Evolutionary conservation across 2,329 filamentous ascomycete species (phyloP).

Genomic region (Fusarium tjaetaba): DNA sequence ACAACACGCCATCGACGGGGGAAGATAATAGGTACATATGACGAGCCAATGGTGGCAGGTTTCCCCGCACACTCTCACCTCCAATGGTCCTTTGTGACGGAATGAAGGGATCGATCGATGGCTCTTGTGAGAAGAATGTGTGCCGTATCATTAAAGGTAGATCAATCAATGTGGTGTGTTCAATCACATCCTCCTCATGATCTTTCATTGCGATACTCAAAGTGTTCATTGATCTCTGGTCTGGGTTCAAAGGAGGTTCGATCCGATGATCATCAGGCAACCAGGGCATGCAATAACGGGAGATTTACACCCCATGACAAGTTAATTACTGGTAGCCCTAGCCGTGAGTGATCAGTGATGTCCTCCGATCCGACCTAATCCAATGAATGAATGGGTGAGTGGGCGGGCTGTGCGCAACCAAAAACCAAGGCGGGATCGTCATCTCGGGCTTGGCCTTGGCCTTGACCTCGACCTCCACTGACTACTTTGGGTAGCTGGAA

Average conservation of each 20-base stretch:
- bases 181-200: background rate
- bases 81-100: constrained; percentile 17
- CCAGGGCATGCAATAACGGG: constrained; percentile 6
- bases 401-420: background rate
- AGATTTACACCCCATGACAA: constrained; percentile 19
- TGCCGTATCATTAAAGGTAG: background rate
- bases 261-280: background rate
- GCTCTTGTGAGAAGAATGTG: background rate
- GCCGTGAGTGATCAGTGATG: constrained; percentile 20
- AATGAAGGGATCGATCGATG: background rate
- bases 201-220: background rate
- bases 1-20: background rate
- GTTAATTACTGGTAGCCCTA: background rate
- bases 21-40: background rate
- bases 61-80: constrained; percentile 35
- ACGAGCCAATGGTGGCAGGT: constrained; percentile 12
- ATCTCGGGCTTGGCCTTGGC: background rate
- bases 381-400: background rate
- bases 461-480: too few species aligned
- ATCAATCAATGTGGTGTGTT: background rate
- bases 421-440: constrained; percentile 19
- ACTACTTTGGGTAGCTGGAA: background rate
- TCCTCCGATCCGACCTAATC: background rate
- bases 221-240: background rate
- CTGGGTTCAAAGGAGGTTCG: background rate